Conservation (phyloP, 495 filamentous ascomycete species). For the Pyrenopolyporus hunteri region DNA sequence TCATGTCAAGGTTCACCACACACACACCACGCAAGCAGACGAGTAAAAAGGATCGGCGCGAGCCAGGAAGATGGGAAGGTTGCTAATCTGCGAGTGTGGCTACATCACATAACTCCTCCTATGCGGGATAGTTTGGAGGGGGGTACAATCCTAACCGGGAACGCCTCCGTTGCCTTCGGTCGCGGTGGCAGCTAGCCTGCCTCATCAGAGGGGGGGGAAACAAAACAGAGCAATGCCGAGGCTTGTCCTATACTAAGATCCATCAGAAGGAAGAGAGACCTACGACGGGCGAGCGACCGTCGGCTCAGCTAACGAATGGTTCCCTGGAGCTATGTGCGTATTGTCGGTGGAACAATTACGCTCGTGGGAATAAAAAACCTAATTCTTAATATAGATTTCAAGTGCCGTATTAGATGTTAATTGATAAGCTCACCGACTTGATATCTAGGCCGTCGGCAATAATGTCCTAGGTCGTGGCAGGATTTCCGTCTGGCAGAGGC, state of each 20-base stretch:
- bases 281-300: too few species aligned
- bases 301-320: too few species aligned
- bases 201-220: neutral
- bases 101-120: too few species aligned
- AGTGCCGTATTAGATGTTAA: too few species aligned
- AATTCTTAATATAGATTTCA: too few species aligned
- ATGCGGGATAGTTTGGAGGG: slow-evolving; percentile 19
- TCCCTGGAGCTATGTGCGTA: too few species aligned
- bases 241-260: slow-evolving; percentile 1
- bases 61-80: slow-evolving; percentile 18
- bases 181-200: slow-evolving; percentile 13
- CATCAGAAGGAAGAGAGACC: neutral
- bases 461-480: too few species aligned
- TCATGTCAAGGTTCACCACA: slow-evolving; percentile 20
- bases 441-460: too few species aligned
- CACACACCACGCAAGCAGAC: neutral
- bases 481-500: too few species aligned
- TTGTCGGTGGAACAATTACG: too few species aligned
- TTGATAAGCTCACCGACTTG: too few species aligned
- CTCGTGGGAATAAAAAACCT: too few species aligned
- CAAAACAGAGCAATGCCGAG: neutral
- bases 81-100: slow-evolving; percentile 27
- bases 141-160: slow-evolving; percentile 27
- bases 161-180: slow-evolving; percentile 17
- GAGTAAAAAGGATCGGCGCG: slow-evolving; percentile 28